Evolutionary conservation across 257 asterid genomes (phyloP).

Genomic region (Euphrasia confusa): DNA sequence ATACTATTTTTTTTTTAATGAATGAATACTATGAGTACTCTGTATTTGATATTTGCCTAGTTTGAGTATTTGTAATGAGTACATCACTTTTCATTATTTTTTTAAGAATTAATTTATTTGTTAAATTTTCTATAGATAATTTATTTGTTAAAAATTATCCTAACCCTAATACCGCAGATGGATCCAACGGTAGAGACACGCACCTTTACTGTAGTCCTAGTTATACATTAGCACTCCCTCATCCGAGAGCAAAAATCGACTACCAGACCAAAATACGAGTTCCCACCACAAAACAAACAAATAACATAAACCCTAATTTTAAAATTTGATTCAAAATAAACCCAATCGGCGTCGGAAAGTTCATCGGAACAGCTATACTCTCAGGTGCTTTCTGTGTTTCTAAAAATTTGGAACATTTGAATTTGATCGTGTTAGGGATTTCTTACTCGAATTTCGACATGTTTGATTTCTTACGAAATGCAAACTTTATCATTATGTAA

Average conservation of each 20-base stretch:
- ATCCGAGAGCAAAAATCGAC: slow-evolving; percentile 40
- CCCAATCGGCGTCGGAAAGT: slow-evolving; percentile 30
- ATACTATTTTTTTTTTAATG: too few relatives aligned
- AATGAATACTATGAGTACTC: too few relatives aligned
- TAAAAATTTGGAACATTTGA: background rate
- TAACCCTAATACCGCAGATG: background rate
- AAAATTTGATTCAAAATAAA: background rate
- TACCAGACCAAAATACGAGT: slow-evolving; percentile 27
- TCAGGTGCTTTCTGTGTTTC: slow-evolving; percentile 22
- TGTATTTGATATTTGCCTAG: too few relatives aligned
- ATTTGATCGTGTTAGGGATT: slow-evolving; percentile 10
- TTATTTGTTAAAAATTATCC: too few relatives aligned
- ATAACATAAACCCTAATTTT: slow-evolving; percentile 27
- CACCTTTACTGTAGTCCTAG: slow-evolving; percentile 15
- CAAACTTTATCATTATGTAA: background rate
- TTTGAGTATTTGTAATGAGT: too few relatives aligned
- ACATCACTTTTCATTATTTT: too few relatives aligned
- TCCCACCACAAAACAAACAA: slow-evolving; percentile 25
- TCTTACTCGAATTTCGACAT: slow-evolving; percentile 12
- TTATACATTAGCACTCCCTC: slow-evolving; percentile 12
- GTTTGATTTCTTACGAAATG: background rate
- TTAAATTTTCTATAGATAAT: too few relatives aligned
- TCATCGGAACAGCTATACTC: slow-evolving; percentile 25
- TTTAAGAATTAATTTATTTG: too few relatives aligned
- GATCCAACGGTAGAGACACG: background rate